A percentile compares a stretch with the other conserved stretches of the same genome.
Evolutionary conservation across 2,329 filamentous ascomycete species (phyloP).

Genomic region (Mycosphaerella arachidis): DNA sequence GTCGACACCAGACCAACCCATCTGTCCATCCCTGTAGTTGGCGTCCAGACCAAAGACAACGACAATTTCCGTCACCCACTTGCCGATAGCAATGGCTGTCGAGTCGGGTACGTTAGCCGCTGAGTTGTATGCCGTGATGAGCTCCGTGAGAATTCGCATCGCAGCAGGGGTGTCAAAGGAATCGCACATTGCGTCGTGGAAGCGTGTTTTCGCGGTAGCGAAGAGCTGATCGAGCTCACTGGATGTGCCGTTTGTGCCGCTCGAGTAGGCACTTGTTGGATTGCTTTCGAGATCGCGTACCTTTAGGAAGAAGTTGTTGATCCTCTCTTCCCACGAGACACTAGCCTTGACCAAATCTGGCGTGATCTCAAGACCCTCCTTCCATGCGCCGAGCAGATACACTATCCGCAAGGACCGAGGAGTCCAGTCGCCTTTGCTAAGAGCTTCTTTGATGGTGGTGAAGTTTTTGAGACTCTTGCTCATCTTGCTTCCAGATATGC

Average conservation of each 20-base stretch:
- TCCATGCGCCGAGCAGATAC: constrained; percentile 84
- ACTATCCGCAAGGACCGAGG: constrained; percentile 76
- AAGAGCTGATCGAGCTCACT: constrained; percentile 44
- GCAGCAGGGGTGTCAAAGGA: constrained; percentile 82
- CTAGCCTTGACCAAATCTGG: constrained; percentile 68
- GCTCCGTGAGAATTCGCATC: constrained; percentile 71
- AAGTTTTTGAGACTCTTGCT: constrained; percentile 95
- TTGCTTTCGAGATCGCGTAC: constrained; percentile 45
- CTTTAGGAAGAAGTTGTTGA: constrained; percentile 67
- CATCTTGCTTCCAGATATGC: constrained; percentile 90
- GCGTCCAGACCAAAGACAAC: constrained; percentile 78
- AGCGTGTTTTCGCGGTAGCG: constrained; percentile 51
- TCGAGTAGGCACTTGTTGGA: constrained; percentile 13
- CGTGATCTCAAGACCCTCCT: constrained; percentile 86
- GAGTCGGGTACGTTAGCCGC: constrained; percentile 44
- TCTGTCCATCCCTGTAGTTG: constrained; percentile 40
- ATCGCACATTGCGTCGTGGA: constrained; percentile 67
- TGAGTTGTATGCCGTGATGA: constrained; percentile 73
- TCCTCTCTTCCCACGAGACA: constrained; percentile 71
- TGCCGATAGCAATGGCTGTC: constrained; percentile 55
- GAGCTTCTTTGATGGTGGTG: constrained; percentile 81
- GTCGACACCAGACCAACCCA: constrained; percentile 64
- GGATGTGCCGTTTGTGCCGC: constrained; percentile 31
- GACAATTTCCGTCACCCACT: constrained; percentile 78
- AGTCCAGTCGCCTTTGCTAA: constrained; percentile 66